These are phyloP conservation scores for Euphorbia schlechtendalii DNA, from an alignment of 441 rosid species.

Conservation along the genomic window DNA sequence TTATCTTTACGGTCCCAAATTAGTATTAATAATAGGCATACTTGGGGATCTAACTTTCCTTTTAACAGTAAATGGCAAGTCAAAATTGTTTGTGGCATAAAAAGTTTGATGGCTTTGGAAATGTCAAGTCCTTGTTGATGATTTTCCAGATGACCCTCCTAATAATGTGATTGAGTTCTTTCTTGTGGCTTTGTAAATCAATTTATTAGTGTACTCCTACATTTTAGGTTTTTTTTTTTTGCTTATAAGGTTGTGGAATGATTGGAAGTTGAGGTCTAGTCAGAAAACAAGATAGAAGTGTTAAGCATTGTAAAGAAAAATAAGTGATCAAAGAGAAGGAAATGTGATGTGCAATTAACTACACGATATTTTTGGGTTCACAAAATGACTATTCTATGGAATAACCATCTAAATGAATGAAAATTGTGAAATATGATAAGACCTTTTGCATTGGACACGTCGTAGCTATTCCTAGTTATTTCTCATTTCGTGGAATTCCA, in stretches of 20 bases:
- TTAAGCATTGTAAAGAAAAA: not conserved
- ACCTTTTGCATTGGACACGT: no score
- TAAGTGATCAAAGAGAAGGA: no score
- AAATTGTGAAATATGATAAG: no score
- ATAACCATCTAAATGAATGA: no score
- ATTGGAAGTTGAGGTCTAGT: not conserved
- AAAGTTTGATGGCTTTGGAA: constrained; percentile 1
- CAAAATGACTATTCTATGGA: no score
- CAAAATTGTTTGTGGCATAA: not conserved
- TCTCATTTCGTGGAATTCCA: no score
- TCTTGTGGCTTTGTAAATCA: not conserved
- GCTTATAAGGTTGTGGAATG: not conserved
- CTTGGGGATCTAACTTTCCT: not conserved
- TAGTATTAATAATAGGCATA: not conserved
- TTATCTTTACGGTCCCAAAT: not conserved
- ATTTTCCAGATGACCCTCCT: not conserved
- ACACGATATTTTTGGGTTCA: no score
- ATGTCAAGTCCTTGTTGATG: not conserved
- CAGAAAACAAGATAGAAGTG: not conserved
- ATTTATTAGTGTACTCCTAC: not conserved
- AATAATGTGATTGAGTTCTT: not conserved
- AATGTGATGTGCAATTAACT: no score
- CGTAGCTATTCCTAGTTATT: no score
- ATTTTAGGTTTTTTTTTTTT: no score
- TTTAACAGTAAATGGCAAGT: not conserved